Evolutionary conservation across 495 filamentous ascomycete genomes (phyloP).

Genomic region (Neurospora sp.): DNA sequence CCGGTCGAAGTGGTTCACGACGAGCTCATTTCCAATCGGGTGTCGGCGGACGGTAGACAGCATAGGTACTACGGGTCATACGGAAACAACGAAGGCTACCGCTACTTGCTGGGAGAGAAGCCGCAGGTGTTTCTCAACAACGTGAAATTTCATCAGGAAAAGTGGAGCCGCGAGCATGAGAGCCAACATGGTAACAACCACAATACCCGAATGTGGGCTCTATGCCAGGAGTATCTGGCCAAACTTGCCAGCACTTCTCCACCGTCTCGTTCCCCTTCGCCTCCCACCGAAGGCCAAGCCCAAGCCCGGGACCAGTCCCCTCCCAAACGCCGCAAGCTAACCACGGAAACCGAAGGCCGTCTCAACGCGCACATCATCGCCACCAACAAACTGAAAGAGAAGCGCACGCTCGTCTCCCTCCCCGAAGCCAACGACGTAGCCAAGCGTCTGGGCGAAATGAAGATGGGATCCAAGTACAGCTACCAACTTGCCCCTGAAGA

Average conservation of each 20-base stretch:
- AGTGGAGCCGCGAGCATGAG: neutral
- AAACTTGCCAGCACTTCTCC: neutral
- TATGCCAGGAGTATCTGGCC: neutral
- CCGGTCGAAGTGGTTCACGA: constrained; percentile 55
- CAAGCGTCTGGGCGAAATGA: constrained; percentile 43
- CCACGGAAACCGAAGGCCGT: neutral
- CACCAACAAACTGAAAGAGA: constrained; percentile 16
- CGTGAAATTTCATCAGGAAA: neutral
- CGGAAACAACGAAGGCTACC: neutral
- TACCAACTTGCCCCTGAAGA: constrained; percentile 4
- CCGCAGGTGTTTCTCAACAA: neutral
- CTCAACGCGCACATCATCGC: neutral
- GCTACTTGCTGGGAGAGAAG: neutral
- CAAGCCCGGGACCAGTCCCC: neutral
- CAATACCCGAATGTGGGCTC: neutral
- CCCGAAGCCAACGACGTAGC: constrained; percentile 66
- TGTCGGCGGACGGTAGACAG: neutral
- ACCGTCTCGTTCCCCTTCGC: neutral
- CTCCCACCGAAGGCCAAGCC: neutral
- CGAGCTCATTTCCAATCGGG: constrained; percentile 27
- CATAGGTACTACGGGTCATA: neutral
- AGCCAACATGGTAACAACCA: neutral
- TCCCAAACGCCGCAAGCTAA: neutral
- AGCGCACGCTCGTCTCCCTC: constrained; percentile 55
- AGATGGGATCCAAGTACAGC: constrained; percentile 10